Evolutionary conservation across 1,139 yeast species (phyloP), one percentile per base, ranked within the genome.

Genomic region (Zhuliangozyma blackwelliae): DNA sequence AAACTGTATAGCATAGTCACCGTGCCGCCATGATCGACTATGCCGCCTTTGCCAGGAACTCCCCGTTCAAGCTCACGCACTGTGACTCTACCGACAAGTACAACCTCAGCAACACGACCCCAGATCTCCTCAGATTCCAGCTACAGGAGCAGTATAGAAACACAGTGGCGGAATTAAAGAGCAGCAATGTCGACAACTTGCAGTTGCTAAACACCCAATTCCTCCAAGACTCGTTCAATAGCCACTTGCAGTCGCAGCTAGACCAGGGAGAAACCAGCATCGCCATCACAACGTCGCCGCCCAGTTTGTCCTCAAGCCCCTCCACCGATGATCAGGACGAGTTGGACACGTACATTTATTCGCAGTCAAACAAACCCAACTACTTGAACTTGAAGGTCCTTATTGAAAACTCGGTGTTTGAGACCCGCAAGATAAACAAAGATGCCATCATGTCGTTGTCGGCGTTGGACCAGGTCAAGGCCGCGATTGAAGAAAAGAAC

Each of bases 331-430:
- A 43, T 21, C 54, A 50, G 13, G 48, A 44, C 9, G 40, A 51
- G 5, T 36, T 51, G 28, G 61, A 56, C 22, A 41, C 50, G 7
- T 50, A 53, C 29, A 43, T 54, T 19, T 40, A 38, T 37, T 40
- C 40, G 7, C 42, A 39, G 28, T 45, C 54, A 32, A 44, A 44
- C 32, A 36, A 54, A 28, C 57, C 61, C 10, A 62, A 63, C 38
- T 68, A 66, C 50, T 54, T 70, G 32, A 68, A 69, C 48, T 53
- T 70, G 45, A 63, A 63, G 46, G 63, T 70, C 2, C 55, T 70
- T 38, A 68, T 70, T 37, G 76, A 70, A 48, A 68, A 68, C 45
- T 61, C 72, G 6, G 63, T 68, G 9, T 65, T 70, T 41, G 75
- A 68, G 44, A 57, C 67, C n/a, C 55, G 61, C 22, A 64, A 62